Evolutionary conservation across 176 grass and related monocot genomes (phyloP), one percentile per base, ranked within the genome.

Genomic region (Oryza coarctata): DNA sequence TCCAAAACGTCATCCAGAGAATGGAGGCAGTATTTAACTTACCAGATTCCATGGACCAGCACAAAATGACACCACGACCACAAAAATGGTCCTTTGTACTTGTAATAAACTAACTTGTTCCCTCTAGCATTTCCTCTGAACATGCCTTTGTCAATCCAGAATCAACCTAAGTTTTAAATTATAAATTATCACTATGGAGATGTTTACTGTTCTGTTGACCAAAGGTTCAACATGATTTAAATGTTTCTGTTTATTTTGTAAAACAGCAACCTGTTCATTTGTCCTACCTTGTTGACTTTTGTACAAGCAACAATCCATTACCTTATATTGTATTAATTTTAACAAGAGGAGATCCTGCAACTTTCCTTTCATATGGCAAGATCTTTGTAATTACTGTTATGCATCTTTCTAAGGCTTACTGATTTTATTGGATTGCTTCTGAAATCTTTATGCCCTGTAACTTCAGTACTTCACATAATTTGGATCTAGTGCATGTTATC

Each of bases 71-170:
- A 22, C 18, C 49, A 22, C 18, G 8, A 22, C 49, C 17, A 55
- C 49, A 55, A 55, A 55, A 22, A 17, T 55, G 49, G 55, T 5
- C n/a, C n/a, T 60, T 25, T 25, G 9, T 66, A 62, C 10, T 29
- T 27, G 26, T 73, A n/a, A 17, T 39, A 30, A 45, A 28, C 41
- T 71, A 28, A 67, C 9, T 78, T 82, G 64, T 87, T 63, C 65
- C 34, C 23, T 82, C 23, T 39, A 66, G 23, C 61, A 45, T 82
- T 77, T 65, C 4, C 23, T 32, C 40, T 43, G 39, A 72, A 77
- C 50, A 12, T 64, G 31, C 31, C 35, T 38, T 73, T 82, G 31
- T 30, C 32, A 9, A 25, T 78, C 9, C n/a, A 18, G 47, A 66
- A 28, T 77, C 12, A 63, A 12, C 60, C 40, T 18, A 18, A 18